phyloP scores from a whole-genome alignment of 2,329 filamentous ascomycete genomes.

The Monilinia polystroma region DNA sequence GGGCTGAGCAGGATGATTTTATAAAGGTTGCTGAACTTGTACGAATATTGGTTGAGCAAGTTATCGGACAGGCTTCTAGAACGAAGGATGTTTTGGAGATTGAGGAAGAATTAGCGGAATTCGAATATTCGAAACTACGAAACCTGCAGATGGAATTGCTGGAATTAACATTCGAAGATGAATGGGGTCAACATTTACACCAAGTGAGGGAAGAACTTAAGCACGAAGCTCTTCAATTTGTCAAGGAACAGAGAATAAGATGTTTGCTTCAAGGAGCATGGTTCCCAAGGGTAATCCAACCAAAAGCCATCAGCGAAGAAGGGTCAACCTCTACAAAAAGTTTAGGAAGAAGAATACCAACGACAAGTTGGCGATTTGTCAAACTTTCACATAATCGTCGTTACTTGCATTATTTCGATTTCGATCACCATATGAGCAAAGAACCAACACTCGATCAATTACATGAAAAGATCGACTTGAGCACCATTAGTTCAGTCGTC shows the following conservation, averaged over 20 bases:
- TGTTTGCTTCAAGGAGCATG: conserved; percentile 86
- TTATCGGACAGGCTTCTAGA: conserved; percentile 77
- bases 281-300: conserved; percentile 58
- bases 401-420: conserved; percentile 87
- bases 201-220: conserved; percentile 91
- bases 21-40: conserved; percentile 90
- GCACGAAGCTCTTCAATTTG: conserved; percentile 89
- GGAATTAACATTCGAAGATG: conserved; percentile 87
- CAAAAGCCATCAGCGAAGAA: conserved; percentile 47
- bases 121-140: conserved; percentile 74
- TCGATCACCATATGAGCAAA: conserved; percentile 60
- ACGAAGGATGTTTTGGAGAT: conserved; percentile 83
- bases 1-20: conserved; percentile 82
- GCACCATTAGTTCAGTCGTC: conserved; percentile 85
- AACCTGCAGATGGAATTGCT: conserved; percentile 92
- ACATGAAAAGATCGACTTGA: conserved; percentile 80
- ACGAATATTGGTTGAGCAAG: conserved; percentile 84
- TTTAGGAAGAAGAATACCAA: conserved; percentile 25
- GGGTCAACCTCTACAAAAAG: conserved; percentile 31
- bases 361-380: conserved; percentile 69
- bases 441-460: conserved; percentile 73
- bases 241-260: conserved; percentile 93
- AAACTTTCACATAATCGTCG: conserved; percentile 87
- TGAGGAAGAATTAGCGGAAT: conserved; percentile 84
- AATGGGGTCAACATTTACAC: conserved; percentile 85